These are phyloP conservation scores for Penicillium rolfsii DNA, from an alignment of 2,329 filamentous ascomycete species.

Conservation along the genomic window DNA sequence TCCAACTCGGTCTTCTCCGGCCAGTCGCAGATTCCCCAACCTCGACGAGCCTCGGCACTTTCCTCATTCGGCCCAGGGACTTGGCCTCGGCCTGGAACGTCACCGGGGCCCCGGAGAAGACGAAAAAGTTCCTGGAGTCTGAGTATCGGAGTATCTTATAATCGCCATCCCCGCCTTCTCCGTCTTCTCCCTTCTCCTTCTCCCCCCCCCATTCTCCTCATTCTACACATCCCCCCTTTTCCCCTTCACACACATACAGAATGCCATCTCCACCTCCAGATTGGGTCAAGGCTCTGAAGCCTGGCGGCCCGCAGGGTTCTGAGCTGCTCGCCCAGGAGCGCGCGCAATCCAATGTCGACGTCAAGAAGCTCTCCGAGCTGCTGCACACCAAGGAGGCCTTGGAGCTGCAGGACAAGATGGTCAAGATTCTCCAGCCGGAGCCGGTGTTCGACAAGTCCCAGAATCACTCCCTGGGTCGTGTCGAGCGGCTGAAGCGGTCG, in stretches of 20 bases:
- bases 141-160: constrained; percentile 7
- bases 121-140: neutral
- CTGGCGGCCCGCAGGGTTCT: constrained; percentile 67
- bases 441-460: constrained; percentile 76
- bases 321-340: constrained; percentile 72
- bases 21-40: constrained; percentile 13
- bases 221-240: constrained; percentile 1
- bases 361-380: constrained; percentile 68
- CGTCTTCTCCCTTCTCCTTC: neutral
- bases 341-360: constrained; percentile 66
- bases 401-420: constrained; percentile 62
- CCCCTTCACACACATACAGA: constrained; percentile 9
- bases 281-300: constrained; percentile 70
- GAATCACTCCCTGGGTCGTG: constrained; percentile 73
- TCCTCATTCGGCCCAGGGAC: constrained; percentile 12
- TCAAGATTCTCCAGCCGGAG: constrained; percentile 67
- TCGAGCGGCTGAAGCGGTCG: constrained; percentile 69
- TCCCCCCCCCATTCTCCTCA: neutral
- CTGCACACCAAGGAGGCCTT: constrained; percentile 70
- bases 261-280: constrained; percentile 54
- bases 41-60: constrained; percentile 25
- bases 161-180: constrained; percentile 9
- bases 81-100: constrained; percentile 26
- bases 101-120: constrained; percentile 10
- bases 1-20: constrained; percentile 18